Conservation (phyloP, 345 rosid species). For the Chamaenerion angustifolium region DNA sequence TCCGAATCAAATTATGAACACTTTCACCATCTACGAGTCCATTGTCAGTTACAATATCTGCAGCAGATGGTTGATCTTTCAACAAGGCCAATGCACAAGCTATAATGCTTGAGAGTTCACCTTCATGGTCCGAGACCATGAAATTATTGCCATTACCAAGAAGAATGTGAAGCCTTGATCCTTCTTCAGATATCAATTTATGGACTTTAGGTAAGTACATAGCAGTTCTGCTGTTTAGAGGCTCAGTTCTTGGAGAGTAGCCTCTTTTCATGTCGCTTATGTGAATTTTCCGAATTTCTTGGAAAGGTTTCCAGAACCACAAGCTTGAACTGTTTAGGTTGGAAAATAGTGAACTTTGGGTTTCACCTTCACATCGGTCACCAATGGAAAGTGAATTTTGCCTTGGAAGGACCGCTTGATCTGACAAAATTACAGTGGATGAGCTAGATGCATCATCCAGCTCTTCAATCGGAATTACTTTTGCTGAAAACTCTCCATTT, state of each 20-base stretch:
- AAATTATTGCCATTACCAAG: constrained; percentile 19
- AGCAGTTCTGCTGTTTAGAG: constrained; percentile 18
- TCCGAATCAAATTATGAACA: constrained; percentile 15
- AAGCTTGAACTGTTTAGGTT: constrained; percentile 31
- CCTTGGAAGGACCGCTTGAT: not conserved
- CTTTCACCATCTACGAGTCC: too few relatives aligned
- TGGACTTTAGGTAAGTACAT: constrained; percentile 30
- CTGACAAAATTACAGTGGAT: constrained; percentile 3
- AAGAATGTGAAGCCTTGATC: constrained; percentile 60
- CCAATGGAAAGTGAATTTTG: constrained; percentile 3
- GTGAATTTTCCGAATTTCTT: constrained; percentile 44
- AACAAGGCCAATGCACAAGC: constrained; percentile 69
- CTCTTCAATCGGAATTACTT: constrained; percentile 2
- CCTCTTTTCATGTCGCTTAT: constrained; percentile 48
- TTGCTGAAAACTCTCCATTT: not conserved
- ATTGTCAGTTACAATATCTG: constrained; percentile 19
- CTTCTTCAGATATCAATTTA: constrained; percentile 61
- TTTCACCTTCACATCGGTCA: not conserved
- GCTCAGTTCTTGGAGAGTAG: constrained; percentile 38
- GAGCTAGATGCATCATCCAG: too few relatives aligned
- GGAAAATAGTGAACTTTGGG: constrained; percentile 21
- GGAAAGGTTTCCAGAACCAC: constrained; percentile 82
- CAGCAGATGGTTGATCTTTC: constrained; percentile 21
- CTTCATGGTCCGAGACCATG: constrained; percentile 73
- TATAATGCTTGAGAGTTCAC: constrained; percentile 82